phyloP scores from a whole-genome alignment of 179 eudicot species.

The Camellia oleifera region DNA sequence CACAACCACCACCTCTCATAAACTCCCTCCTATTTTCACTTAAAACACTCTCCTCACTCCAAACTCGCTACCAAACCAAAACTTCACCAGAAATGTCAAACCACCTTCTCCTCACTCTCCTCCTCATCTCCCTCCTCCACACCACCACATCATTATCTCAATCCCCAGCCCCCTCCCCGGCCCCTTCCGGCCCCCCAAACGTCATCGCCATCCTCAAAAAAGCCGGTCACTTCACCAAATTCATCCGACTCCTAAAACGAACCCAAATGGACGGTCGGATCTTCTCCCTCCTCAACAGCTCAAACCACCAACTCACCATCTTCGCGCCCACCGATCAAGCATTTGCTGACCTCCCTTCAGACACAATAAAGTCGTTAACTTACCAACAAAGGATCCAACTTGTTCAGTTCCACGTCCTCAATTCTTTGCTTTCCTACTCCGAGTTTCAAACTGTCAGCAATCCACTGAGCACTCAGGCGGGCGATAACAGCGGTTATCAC shows the following conservation, averaged over 20 bases:
- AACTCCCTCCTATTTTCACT: neutral
- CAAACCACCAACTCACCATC: conserved; percentile 35
- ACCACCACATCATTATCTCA: neutral
- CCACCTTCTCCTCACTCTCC: neutral
- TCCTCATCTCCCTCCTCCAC: conserved; percentile 13
- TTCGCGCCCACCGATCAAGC: conserved; percentile 54
- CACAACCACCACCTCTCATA: neutral
- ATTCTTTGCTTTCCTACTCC: conserved; percentile 4
- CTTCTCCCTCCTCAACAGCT: conserved; percentile 34
- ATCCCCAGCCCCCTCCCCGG: conserved; percentile 20
- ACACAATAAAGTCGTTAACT: conserved; percentile 28
- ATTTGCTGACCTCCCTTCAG: conserved; percentile 35
- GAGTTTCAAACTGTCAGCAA: conserved; percentile 30
- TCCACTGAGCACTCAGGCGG: conserved; percentile 33
- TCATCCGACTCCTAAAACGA: conserved; percentile 24
- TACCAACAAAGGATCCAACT: conserved; percentile 18
- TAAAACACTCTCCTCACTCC: neutral
- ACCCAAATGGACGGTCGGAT: conserved; percentile 30
- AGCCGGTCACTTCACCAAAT: conserved; percentile 23
- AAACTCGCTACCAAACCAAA: neutral
- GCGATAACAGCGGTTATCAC: conserved; percentile 12
- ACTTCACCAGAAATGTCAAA: conserved; percentile 15
- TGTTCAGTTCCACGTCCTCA: conserved; percentile 26
- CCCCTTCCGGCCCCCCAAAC: conserved; percentile 24
- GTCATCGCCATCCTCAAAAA: conserved; percentile 27